Percentiles rank a stretch among this genome's conserved stretches.
phyloP scores from a whole-genome alignment of 2,329 filamentous ascomycete species.

The Aspergillus arachidicola region DNA sequence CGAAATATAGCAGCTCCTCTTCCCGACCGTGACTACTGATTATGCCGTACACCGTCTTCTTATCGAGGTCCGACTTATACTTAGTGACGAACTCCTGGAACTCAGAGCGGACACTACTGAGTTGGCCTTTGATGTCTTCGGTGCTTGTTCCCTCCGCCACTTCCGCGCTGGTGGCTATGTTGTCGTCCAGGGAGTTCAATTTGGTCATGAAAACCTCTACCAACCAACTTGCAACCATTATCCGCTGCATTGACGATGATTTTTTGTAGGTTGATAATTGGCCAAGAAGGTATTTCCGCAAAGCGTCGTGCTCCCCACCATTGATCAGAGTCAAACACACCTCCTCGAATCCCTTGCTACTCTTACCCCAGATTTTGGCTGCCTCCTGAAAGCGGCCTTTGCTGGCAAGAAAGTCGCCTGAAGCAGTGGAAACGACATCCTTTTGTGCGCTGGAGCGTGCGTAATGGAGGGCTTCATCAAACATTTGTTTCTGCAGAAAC shows the following conservation, averaged over 20 bases:
- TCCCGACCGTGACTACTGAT: slow-evolving; percentile 95
- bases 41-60: slow-evolving; percentile 91
- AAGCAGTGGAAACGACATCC: slow-evolving; percentile 88
- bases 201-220: slow-evolving; percentile 97
- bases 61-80: slow-evolving; percentile 84
- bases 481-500: slow-evolving; percentile 82
- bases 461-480: slow-evolving; percentile 83
- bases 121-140: slow-evolving; percentile 67
- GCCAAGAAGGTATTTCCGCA: slow-evolving; percentile 84
- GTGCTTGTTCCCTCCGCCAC: slow-evolving; percentile 71
- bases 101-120: slow-evolving; percentile 71
- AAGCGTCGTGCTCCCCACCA: slow-evolving; percentile 82
- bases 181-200: slow-evolving; percentile 90
- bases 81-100: slow-evolving; percentile 86
- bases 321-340: slow-evolving; percentile 91
- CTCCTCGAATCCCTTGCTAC: slow-evolving; percentile 95
- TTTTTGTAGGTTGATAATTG: slow-evolving; percentile 84
- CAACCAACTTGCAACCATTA: slow-evolving; percentile 94
- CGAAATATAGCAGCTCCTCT: slow-evolving; percentile 88
- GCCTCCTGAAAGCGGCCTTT: slow-evolving; percentile 85
- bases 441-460: slow-evolving; percentile 79
- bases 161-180: slow-evolving; percentile 85
- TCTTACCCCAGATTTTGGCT: slow-evolving; percentile 87
- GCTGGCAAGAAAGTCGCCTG: slow-evolving; percentile 81
- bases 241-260: slow-evolving; percentile 83